Conservation (phyloP, 2,329 filamentous ascomycete genomes). For the Cladophialophora psammophila region DNA sequence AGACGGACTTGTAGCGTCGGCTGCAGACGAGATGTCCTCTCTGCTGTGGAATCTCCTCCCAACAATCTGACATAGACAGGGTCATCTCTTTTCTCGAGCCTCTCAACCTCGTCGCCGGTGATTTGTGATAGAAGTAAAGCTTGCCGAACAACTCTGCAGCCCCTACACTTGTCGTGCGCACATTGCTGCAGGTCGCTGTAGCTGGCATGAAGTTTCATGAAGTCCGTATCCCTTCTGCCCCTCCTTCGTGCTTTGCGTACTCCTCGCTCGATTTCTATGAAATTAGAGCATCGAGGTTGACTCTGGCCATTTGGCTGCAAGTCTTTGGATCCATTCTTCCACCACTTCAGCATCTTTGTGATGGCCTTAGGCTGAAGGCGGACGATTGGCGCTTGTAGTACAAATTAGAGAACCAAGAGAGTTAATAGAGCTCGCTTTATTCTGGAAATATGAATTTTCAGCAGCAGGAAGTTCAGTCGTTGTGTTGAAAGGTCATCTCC, state of each 20-base stretch:
- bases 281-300: conserved; percentile 13
- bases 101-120: not conserved
- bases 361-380: not conserved
- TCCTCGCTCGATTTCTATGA: conserved; percentile 4
- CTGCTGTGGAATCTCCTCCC: not conserved
- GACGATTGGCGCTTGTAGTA: no score
- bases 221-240: not conserved
- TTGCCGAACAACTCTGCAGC: conserved; percentile 13
- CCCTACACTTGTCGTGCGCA: conserved; percentile 6
- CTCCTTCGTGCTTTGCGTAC: conserved; percentile 6
- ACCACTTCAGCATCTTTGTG: conserved; percentile 9
- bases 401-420: no score
- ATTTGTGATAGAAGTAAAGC: conserved; percentile 9
- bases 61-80: conserved; percentile 12
- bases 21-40: not conserved
- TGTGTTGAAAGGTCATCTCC: not conserved
- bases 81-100: conserved; percentile 9
- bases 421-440: no score
- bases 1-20: conserved; percentile 8
- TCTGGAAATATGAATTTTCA: not conserved
- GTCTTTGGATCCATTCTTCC: not conserved
- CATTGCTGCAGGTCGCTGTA: conserved; percentile 13
- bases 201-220: conserved; percentile 14
- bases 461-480: not conserved
- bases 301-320: conserved; percentile 13